Evolutionary conservation across 306 rosid genomes (phyloP).

Genomic region (Gastrolobium villosum): DNA sequence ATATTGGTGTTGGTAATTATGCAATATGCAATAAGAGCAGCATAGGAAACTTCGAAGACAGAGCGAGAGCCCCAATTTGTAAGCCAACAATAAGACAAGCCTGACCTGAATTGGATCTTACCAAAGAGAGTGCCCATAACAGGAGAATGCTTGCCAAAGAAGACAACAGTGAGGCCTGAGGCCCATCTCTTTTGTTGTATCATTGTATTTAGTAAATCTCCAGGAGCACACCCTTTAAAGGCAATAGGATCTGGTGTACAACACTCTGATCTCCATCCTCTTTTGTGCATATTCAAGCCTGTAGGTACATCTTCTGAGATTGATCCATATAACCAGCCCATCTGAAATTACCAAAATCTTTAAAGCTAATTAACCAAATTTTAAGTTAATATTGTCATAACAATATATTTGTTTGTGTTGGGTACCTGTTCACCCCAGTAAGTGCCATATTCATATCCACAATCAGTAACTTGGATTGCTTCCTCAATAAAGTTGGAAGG

Average conservation of each 20-base stretch:
- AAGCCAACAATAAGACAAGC: constrained; percentile 61
- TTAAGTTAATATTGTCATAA: background rate
- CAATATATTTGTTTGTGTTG: background rate
- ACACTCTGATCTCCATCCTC: constrained; percentile 72
- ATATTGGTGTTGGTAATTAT: constrained; percentile 68
- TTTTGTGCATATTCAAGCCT: constrained; percentile 62
- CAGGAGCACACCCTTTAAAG: constrained; percentile 71
- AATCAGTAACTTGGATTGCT: constrained; percentile 58
- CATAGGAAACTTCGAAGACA: constrained; percentile 58
- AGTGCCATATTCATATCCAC: constrained; percentile 63
- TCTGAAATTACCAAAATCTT: constrained; percentile 5
- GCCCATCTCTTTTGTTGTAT: constrained; percentile 80
- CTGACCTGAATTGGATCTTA: constrained; percentile 64
- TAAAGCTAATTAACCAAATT: background rate
- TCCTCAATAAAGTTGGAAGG: constrained; percentile 44
- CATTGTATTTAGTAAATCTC: constrained; percentile 59
- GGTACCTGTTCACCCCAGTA: constrained; percentile 74
- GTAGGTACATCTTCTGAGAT: constrained; percentile 68
- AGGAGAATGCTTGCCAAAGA: constrained; percentile 65
- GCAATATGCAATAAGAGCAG: constrained; percentile 66
- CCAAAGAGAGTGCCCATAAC: constrained; percentile 54
- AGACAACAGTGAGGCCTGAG: constrained; percentile 65
- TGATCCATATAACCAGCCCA: constrained; percentile 67
- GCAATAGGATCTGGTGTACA: constrained; percentile 58
- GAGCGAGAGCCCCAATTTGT: constrained; percentile 54